Base-by-base conservation (phyloP, 2,329 filamentous ascomycete species). In the Arthrobotrys musiformis region DNA sequence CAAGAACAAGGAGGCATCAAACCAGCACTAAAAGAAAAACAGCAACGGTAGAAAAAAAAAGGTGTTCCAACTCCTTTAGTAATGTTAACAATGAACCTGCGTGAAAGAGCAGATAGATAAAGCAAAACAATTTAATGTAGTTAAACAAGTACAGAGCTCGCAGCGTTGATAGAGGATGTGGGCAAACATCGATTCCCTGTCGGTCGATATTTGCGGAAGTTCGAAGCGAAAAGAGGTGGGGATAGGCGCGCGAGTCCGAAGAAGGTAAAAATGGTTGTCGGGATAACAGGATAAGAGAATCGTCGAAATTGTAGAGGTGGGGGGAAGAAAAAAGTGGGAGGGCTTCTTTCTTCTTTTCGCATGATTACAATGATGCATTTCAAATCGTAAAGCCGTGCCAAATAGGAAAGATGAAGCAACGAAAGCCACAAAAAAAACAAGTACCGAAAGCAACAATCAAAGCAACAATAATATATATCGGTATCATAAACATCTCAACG, bases 351-450 rank as follows among this genome's bases (percentile, higher is more conserved):
- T 58, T 62, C 61, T 75, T 62, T 75, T 75, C 70, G 63, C 54
- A 62, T 75, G 62, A 75, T 75, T 68, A 75, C 54, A 75, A 75
- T 75, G 54, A 68, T 75, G 70, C 70, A 69, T 75, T 72, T 69
- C 54, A 68, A 75, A 75, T 75, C 70, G 56, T 75, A 63, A 75
- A 69, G 70, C 62, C 70, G 70, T 75, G 56, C 63, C 63, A 66
- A 42, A 56, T 58, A 75, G 56, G 54, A 75, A 69, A 74, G 11
- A 63, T 63, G 63, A 75, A 75, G 35, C 42, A 66, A 63, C 30
- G 30, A 58, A 28, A 56, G 37, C 42, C 17, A 62, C 28, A 52
- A 54, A 67, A 50, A 26, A 37, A 2, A 63, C 28, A n/a, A 28
- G 15, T 4, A n/a, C n/a, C 37, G n/a, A 54, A 26, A 17, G 26